phyloP scores from a whole-genome alignment of 106 monocot genomes.

The Iris macrosiphon region DNA sequence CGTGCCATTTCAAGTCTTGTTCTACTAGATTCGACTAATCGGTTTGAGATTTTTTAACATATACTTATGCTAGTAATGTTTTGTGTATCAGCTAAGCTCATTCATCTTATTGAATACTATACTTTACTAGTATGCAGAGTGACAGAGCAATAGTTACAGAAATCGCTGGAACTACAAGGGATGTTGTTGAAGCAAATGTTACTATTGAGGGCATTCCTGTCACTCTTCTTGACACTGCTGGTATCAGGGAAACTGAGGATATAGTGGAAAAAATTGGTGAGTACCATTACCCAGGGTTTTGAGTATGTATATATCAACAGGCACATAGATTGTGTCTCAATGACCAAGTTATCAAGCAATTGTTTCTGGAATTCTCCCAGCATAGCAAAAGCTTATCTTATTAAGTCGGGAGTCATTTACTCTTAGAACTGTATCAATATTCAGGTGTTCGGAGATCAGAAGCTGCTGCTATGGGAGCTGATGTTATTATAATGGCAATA shows the following conservation, averaged over 20 bases:
- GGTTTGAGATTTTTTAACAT: not conserved
- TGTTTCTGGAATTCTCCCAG: no score
- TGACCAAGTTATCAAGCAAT: no score
- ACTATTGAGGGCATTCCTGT: conserved; percentile 74
- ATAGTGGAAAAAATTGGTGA: conserved; percentile 88
- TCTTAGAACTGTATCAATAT: conserved; percentile 4
- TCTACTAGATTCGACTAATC: no score
- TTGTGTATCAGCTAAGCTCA: not conserved
- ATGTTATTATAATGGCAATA: conserved; percentile 81
- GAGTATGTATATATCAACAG: not conserved
- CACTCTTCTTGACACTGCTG: conserved; percentile 94
- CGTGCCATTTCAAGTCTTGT: no score
- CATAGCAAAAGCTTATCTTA: no score
- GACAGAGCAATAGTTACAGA: conserved; percentile 96
- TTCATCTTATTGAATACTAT: conserved; percentile 19
- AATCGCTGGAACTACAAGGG: conserved; percentile 94
- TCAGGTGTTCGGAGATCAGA: conserved; percentile 90
- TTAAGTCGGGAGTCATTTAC: no score
- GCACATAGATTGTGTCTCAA: no score
- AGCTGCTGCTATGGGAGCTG: conserved; percentile 81
- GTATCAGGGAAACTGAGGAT: conserved; percentile 86
- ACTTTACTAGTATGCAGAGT: conserved; percentile 84
- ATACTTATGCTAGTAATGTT: not conserved
- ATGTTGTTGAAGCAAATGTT: conserved; percentile 90
- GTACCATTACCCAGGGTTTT: not conserved